Conservation (phyloP, 306 rosid species). For the Sicyos baderoa region DNA sequence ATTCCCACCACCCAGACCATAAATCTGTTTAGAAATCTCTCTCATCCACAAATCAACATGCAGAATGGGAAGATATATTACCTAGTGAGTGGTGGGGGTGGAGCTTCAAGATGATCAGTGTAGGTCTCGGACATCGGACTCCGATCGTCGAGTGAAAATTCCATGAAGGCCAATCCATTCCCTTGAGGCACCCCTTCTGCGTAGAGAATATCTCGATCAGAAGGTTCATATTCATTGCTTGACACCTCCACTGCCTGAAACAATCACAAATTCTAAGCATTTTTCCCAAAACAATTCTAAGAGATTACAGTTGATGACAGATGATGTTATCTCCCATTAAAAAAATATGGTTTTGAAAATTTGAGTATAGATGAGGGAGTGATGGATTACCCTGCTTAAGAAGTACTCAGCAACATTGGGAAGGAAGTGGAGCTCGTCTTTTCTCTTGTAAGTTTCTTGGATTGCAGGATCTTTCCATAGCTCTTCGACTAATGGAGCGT, state of each 20-base stretch:
- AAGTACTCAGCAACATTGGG: slow-evolving; percentile 89
- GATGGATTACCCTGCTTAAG: slow-evolving; percentile 65
- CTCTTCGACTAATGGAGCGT: slow-evolving; percentile 97
- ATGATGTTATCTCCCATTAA: background rate
- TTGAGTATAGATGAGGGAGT: background rate
- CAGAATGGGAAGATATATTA: slow-evolving; percentile 26
- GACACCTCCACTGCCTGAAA: slow-evolving; percentile 92
- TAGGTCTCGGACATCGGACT: slow-evolving; percentile 70
- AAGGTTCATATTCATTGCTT: slow-evolving; percentile 94
- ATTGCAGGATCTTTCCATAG: slow-evolving; percentile 96
- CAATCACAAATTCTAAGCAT: slow-evolving; percentile 12
- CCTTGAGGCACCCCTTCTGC: slow-evolving; percentile 99
- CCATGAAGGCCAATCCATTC: slow-evolving; percentile 93
- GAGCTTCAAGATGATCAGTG: slow-evolving; percentile 74
- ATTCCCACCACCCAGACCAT: background rate
- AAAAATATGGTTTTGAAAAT: background rate
- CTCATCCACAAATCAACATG: background rate
- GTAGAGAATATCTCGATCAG: slow-evolving; percentile 77
- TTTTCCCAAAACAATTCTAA: background rate
- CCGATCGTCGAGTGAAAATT: slow-evolving; percentile 86
- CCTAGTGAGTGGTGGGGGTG: slow-evolving; percentile 62
- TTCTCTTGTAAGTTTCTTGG: slow-evolving; percentile 86
- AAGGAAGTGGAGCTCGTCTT: slow-evolving; percentile 84
- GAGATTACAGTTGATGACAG: background rate
- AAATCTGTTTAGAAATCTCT: background rate